These are phyloP conservation scores for Prunus campanulata DNA, from an alignment of 306 rosid species.

Conservation along the genomic window DNA sequence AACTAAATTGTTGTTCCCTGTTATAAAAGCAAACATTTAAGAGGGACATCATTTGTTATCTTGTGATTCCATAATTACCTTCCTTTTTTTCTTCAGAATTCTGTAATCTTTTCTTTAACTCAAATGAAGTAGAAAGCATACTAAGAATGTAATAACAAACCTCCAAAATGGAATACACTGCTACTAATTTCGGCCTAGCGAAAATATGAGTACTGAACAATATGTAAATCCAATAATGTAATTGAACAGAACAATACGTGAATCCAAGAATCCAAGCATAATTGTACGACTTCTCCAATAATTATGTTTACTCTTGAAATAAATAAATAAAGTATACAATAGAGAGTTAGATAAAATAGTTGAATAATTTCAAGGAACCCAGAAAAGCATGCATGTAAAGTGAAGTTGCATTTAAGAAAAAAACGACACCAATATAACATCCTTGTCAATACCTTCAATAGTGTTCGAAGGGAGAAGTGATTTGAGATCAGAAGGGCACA, in stretches of 20 bases:
- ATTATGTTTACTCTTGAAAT: background rate
- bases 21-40: no score
- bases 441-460: slow-evolving; percentile 56
- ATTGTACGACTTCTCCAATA: no score
- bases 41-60: no score
- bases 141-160: background rate
- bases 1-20: no score
- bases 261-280: background rate
- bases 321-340: background rate
- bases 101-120: background rate
- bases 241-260: background rate
- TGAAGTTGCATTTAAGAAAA: background rate
- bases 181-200: background rate
- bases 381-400: background rate
- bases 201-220: background rate
- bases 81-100: no score
- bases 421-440: background rate
- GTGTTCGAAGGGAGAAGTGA: slow-evolving; percentile 39
- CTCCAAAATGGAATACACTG: background rate
- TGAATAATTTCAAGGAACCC: background rate
- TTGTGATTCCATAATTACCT: no score
- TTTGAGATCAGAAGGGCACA: slow-evolving; percentile 61
- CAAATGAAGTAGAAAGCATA: background rate
- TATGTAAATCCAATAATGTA: background rate
- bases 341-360: background rate